These are phyloP conservation scores for Tylopilus rubrobrunneus DNA, from an alignment of 768 basidiomycete species.

Conservation along the genomic window DNA sequence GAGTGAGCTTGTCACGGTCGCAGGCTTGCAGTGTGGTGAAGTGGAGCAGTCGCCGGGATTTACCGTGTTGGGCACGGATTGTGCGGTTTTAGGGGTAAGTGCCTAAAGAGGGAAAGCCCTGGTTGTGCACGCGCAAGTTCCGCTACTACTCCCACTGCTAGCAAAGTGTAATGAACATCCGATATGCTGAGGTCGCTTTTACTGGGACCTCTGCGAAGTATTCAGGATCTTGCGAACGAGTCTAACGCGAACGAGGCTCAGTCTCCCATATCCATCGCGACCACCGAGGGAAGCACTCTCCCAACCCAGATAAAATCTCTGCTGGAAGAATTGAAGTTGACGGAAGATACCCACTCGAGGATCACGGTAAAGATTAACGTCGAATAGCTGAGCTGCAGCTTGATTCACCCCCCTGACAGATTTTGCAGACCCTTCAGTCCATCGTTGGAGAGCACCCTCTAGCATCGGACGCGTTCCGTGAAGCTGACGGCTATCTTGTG, in stretches of 20 bases:
- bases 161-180: slow-evolving; percentile 4
- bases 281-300: slow-evolving; percentile 1
- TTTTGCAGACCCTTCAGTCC: slow-evolving; percentile 61
- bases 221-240: slow-evolving; percentile 44
- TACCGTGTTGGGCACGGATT: no score
- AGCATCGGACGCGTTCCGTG: slow-evolving; percentile 75
- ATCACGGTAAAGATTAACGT: slow-evolving; percentile 45
- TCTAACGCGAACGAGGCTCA: slow-evolving; percentile 26
- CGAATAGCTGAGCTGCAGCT: neutral
- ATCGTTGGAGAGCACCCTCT: slow-evolving; percentile 61
- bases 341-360: slow-evolving; percentile 42
- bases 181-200: slow-evolving; percentile 57
- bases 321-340: slow-evolving; percentile 65
- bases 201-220: slow-evolving; percentile 54
- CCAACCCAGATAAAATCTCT: slow-evolving; percentile 59
- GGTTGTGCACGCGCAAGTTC: neutral
- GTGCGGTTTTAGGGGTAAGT: neutral
- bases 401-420: slow-evolving; percentile 37
- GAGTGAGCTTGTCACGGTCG: no score
- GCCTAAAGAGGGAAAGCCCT: neutral
- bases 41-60: no score
- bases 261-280: neutral
- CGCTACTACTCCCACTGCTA: neutral
- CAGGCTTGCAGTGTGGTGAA: no score
- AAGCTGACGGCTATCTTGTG: slow-evolving; percentile 76